These are phyloP conservation scores for Penicillium alfredii DNA, from an alignment of 495 filamentous ascomycete species.

Conservation along the genomic window DNA sequence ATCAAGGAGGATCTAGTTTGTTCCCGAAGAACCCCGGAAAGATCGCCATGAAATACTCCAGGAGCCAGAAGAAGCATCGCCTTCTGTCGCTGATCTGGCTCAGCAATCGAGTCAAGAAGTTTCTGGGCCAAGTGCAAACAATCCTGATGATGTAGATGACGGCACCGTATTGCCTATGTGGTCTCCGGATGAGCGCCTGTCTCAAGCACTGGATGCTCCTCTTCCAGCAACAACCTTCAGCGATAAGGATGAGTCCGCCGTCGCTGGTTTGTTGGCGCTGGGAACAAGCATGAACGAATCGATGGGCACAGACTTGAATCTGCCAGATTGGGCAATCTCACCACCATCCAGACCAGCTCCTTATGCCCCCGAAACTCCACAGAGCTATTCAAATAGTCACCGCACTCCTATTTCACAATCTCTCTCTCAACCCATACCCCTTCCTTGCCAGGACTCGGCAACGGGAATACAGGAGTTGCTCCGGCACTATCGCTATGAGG, in stretches of 20 bases:
- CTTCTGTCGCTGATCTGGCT: no score
- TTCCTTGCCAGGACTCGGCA: constrained; percentile 4
- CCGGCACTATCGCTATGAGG: constrained; percentile 31
- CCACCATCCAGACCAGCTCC: background rate
- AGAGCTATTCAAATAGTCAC: background rate
- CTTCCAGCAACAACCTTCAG: no score
- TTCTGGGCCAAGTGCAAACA: no score
- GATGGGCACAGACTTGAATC: constrained; percentile 1
- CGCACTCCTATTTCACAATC: background rate
- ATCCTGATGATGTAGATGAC: no score
- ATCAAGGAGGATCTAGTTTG: no score
- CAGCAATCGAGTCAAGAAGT: no score
- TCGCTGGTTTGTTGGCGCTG: constrained; percentile 30
- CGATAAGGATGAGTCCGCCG: constrained; percentile 30
- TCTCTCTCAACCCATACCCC: background rate
- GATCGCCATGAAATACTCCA: constrained; percentile 1
- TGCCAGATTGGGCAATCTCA: constrained; percentile 11
- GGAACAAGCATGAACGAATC: constrained; percentile 15
- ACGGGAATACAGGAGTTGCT: constrained; percentile 22
- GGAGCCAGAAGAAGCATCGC: background rate
- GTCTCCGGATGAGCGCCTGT: constrained; percentile 1
- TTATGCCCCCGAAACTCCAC: background rate
- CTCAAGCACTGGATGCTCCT: no score
- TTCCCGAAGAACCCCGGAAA: constrained; percentile 18
- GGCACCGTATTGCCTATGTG: constrained; percentile 1